Evolutionary conservation across 2,329 filamentous ascomycete genomes (phyloP), one percentile per base, ranked within the genome.

Genomic region (Akanthomyces muscarius): DNA sequence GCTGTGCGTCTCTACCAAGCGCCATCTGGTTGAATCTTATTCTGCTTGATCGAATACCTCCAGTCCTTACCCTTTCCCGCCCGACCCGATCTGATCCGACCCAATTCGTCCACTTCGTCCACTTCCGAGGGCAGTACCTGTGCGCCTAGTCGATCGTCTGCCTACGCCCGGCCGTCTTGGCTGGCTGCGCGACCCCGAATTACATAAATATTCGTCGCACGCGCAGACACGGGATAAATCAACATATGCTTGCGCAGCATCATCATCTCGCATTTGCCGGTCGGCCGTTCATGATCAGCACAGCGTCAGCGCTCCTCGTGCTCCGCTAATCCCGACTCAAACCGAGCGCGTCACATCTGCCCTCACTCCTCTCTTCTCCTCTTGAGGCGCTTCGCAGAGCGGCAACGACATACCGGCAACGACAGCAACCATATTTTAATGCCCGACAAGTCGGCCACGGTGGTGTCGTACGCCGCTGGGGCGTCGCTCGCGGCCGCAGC

Each of bases 401-500:
- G 65, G 28, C 64, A 61, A 69, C 63, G 66, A 61, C 18, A 54
- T 10, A 38, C 21, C 28, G 28, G 48, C n/a, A 25, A 54, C n/a
- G 38, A 41, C 4, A n/a, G 38, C 36, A 33, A 42, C 45, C n/a
- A 52, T 11, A n/a, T 54, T 45, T 56, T 62, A 50, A 78, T 77
- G 76, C 73, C 72, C 64, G 74, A 76, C 55, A 77, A 74, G 66
- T 69, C 75, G 64, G 67, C 68, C 61, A 73, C 74, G 30, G 75
- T 77, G 70, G 91, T 92, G 69, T 92, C 91, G 51, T 99, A 99
- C 78, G 95, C 95, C 71, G 95, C 94, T 64, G 94, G 94, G 69
- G 95, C 94, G 65, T 97, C 93, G 61, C 89, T 99, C 66, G 95
- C 95, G 62, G 95, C 95, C 66, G 91, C 96, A 66, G 94, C 95